Base-by-base conservation (phyloP, 352 stramenopile genomes). In the Thalassiosira mediterranea region DNA sequence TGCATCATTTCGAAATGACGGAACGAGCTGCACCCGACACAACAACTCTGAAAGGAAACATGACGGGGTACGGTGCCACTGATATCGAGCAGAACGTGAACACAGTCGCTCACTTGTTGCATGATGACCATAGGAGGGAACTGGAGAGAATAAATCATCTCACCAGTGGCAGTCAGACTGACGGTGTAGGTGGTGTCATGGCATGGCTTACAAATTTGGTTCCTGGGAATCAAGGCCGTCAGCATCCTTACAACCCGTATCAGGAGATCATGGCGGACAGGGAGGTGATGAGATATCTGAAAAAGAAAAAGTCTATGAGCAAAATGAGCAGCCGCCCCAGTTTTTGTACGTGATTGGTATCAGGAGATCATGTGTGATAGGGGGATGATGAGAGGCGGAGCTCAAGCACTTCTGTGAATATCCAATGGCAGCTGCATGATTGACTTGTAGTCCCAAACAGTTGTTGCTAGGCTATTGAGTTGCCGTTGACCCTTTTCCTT, bases 261-360 rank as follows among this genome's bases (percentile, higher is more conserved):
- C 23, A 57, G 25, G 58, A 52, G 21, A 52, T 57, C 1, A 21
- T 10, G 2, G 21, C 25, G 11, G 58, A 68, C 2, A 17, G 44
- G 5, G 58, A 68, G 26, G 28, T 68, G 11, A 29, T 57, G 44
- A 26, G 25, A 1, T 13, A 58, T 28, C 56, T 68, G 28, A 68
- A 32, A 19, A 68, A 68, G 19, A 68, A 68, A 32, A 68, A 47
- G 21, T 57, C 58, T 1, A 57, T 56, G 42, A 19, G 3, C 15
- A 57, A 32, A 48, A 37, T 66, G 10, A 68, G 21, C 8, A 49
- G 44, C 28, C 0, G 58, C 15, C 42, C 44, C 46, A 68, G 58
- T 31, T 68, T 68, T 56, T 68, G 58, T 23, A 68, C 58, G 7
- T 68, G 13, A 57, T n/a, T n/a, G n/a, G n/a, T n/a, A n/a, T n/a